Evolutionary conservation across 495 filamentous ascomycete species (phyloP).

Genomic region (Hypoxylon lenormandii): DNA sequence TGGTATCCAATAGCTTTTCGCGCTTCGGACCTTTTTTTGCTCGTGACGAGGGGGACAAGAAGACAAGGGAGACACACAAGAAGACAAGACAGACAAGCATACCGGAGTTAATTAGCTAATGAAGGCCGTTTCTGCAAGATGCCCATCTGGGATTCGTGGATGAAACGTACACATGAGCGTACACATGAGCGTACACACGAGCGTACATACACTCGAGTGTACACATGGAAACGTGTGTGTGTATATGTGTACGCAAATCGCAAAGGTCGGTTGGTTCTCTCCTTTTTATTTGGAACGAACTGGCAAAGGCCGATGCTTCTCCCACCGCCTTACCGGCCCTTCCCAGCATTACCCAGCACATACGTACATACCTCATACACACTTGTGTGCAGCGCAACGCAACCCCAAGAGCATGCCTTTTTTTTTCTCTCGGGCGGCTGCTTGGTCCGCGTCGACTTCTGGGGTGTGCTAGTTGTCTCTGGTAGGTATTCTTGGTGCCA

Average conservation of each 20-base stretch:
- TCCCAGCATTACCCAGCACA: not conserved
- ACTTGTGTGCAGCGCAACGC: constrained; percentile 28
- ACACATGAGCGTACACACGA: not conserved
- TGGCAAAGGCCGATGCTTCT: constrained; percentile 24
- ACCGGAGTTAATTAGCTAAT: constrained; percentile 25
- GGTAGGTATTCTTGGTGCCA: too few relatives aligned
- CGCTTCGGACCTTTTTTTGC: constrained; percentile 35
- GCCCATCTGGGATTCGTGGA: constrained; percentile 29
- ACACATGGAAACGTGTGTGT: constrained; percentile 9
- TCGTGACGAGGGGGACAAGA: constrained; percentile 14
- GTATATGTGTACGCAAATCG: not conserved
- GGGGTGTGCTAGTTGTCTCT: too few relatives aligned
- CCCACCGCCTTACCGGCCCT: constrained; percentile 23
- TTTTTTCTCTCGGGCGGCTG: constrained; percentile 25
- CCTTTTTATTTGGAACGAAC: constrained; percentile 13
- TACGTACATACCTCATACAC: too few relatives aligned
- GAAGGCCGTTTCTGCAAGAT: constrained; percentile 21
- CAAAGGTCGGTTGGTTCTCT: constrained; percentile 21
- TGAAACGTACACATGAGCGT: constrained; percentile 20
- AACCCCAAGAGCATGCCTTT: constrained; percentile 34
- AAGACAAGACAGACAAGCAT: not conserved
- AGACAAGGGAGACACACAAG: constrained; percentile 6
- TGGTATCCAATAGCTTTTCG: constrained; percentile 19
- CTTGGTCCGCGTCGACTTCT: constrained; percentile 19
- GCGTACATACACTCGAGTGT: not conserved